Evolutionary conservation across 352 stramenopile species (phyloP).

Genomic region (Phytophthora fragariae): DNA sequence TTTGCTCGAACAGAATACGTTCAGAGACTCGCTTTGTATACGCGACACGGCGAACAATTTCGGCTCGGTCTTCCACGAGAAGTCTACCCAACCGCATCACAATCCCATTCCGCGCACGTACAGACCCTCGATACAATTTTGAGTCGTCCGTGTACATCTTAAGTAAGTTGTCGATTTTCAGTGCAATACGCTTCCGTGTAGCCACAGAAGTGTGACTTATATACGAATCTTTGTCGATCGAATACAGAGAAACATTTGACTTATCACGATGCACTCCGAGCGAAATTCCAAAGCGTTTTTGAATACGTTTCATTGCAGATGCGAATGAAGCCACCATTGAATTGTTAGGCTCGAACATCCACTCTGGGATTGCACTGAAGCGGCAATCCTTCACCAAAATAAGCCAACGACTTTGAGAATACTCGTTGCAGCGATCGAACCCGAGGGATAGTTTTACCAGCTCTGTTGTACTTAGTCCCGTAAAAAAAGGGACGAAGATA

Average conservation of each 20-base stretch:
- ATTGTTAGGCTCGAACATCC: constrained; percentile 22
- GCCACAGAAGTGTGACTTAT: constrained; percentile 3
- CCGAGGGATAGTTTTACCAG: constrained; percentile 40
- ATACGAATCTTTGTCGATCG: constrained; percentile 24
- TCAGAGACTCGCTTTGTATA: constrained; percentile 36
- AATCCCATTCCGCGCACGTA: constrained; percentile 22
- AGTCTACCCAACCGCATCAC: constrained; percentile 32
- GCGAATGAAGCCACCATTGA: background rate
- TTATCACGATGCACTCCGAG: constrained; percentile 4
- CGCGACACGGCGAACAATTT: constrained; percentile 40
- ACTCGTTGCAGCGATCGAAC: constrained; percentile 27
- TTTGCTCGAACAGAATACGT: constrained; percentile 20
- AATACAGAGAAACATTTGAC: constrained; percentile 8
- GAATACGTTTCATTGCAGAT: constrained; percentile 16
- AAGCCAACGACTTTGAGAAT: background rate
- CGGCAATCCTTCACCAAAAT: constrained; percentile 13
- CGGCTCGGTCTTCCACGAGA: constrained; percentile 44
- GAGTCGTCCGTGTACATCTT: constrained; percentile 16
- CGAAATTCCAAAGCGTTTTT: constrained; percentile 18
- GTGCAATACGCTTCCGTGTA: constrained; percentile 23
- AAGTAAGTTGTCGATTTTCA: constrained; percentile 24
- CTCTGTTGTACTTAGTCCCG: constrained; percentile 34
- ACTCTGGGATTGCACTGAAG: constrained; percentile 28
- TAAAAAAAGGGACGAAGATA: constrained; percentile 39
- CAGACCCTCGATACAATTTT: constrained; percentile 12